Percentiles rank a stretch among this genome's conserved stretches.
These are phyloP conservation scores for Buxus sempervirens DNA, from an alignment of 164 flowering plant species.

Conservation along the genomic window DNA sequence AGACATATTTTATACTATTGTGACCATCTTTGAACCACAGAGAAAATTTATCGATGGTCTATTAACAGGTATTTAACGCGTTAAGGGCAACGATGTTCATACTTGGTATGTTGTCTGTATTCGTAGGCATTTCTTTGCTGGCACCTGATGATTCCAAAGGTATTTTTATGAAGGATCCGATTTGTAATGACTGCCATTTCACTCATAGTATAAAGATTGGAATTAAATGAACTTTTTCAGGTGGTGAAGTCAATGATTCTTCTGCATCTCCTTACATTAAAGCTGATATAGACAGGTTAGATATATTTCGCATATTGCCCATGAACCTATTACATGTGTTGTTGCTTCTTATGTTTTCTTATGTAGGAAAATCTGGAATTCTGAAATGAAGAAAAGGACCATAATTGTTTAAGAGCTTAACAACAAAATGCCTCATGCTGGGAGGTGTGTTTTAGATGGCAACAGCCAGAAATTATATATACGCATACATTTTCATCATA, in stretches of 20 bases:
- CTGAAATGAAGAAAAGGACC: too few species aligned
- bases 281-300: constrained; percentile 61
- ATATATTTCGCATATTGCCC: too few species aligned
- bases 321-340: too few species aligned
- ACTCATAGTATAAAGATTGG: background rate
- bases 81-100: constrained; percentile 85
- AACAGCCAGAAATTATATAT: background rate
- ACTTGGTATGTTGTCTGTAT: constrained; percentile 81
- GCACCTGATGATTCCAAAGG: constrained; percentile 96
- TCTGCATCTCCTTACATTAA: constrained; percentile 37
- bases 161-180: constrained; percentile 21
- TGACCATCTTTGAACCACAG: background rate
- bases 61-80: constrained; percentile 74
- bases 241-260: constrained; percentile 64
- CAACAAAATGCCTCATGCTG: too few species aligned
- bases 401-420: too few species aligned
- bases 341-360: too few species aligned
- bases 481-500: background rate
- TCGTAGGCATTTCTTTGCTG: constrained; percentile 85
- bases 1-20: constrained; percentile 8
- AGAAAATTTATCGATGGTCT: constrained; percentile 1
- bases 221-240: constrained; percentile 34
- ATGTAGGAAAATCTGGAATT: too few species aligned
- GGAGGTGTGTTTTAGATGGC: background rate
- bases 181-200: background rate